phyloP scores from a whole-genome alignment of 352 stramenopile genomes.

The Phytophthora citrophthora region DNA sequence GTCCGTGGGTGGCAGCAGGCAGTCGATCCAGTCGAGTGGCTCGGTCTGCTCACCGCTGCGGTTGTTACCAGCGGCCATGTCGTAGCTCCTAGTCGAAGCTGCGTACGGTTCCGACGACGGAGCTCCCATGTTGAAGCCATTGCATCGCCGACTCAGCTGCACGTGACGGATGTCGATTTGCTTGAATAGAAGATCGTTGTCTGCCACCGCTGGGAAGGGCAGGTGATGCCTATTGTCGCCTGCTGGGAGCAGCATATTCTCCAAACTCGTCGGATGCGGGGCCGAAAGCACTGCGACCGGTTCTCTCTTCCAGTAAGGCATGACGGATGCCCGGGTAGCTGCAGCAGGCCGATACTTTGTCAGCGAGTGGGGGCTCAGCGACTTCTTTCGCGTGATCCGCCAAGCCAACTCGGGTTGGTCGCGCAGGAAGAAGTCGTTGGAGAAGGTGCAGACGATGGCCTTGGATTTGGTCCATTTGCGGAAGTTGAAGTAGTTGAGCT shows the following conservation, averaged over 20 bases:
- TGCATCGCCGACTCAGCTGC: constrained; percentile 21
- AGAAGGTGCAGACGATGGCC: constrained; percentile 78
- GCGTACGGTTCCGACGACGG: constrained; percentile 12
- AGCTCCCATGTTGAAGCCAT: constrained; percentile 27
- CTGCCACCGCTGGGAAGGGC: constrained; percentile 28
- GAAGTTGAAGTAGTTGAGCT: constrained; percentile 96
- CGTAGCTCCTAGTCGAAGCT: constrained; percentile 15
- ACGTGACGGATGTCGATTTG: constrained; percentile 34
- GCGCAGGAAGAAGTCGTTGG: constrained; percentile 75
- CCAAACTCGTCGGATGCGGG: constrained; percentile 8
- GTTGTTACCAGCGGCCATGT: constrained; percentile 1
- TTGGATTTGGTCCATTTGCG: constrained; percentile 90
- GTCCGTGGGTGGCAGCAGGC: constrained; percentile 48
- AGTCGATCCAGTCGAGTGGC: constrained; percentile 67
- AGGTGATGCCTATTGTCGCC: constrained; percentile 18
- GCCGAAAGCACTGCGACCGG: constrained; percentile 2
- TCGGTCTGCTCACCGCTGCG: constrained; percentile 28
- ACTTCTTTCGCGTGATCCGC: constrained; percentile 76
- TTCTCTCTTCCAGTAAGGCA: constrained; percentile 32
- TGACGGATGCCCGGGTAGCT: constrained; percentile 11
- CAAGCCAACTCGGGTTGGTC: constrained; percentile 71
- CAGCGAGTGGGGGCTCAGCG: constrained; percentile 30
- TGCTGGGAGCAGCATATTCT: constrained; percentile 17
- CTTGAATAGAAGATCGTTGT: constrained; percentile 43
- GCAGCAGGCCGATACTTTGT: constrained; percentile 13